phyloP scores from a whole-genome alignment of 2,329 filamentous ascomycete genomes.

The Penicillium sp. region DNA sequence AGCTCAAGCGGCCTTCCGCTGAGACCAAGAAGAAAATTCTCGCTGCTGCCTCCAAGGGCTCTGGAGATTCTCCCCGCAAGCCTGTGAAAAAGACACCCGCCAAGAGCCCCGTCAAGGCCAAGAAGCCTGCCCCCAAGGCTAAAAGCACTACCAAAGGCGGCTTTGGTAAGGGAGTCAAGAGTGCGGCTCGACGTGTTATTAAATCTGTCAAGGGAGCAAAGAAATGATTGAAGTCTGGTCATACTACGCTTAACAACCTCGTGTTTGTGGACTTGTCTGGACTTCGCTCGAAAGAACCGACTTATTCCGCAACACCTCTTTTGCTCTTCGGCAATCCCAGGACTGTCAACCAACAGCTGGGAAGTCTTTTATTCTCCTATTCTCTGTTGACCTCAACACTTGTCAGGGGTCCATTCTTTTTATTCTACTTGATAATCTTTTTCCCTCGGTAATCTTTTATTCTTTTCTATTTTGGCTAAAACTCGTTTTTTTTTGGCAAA shows the following conservation, averaged over 20 bases:
- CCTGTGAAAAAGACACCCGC: slow-evolving; percentile 8
- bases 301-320: background rate
- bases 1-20: slow-evolving; percentile 31
- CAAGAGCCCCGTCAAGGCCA: slow-evolving; percentile 20
- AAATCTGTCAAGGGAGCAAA: slow-evolving; percentile 20
- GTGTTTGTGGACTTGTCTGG: background rate
- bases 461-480: background rate
- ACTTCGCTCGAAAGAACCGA: background rate
- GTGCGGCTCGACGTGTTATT: slow-evolving; percentile 16
- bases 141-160: slow-evolving; percentile 11
- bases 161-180: slow-evolving; percentile 18
- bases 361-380: background rate
- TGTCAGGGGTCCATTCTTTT: background rate
- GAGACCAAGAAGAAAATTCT: slow-evolving; percentile 34
- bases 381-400: background rate
- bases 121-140: slow-evolving; percentile 10
- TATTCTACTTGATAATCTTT: background rate
- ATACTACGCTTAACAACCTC: background rate
- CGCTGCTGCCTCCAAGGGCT: slow-evolving; percentile 26
- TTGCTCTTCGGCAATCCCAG: background rate
- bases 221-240: background rate
- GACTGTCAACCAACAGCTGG: background rate
- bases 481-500: slow-evolving; percentile 3
- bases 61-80: slow-evolving; percentile 13
- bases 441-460: background rate